Evolutionary conservation across 805 yeast species (phyloP), one percentile per base, ranked within the genome.

Genomic region (Torulaspora quercuum): DNA sequence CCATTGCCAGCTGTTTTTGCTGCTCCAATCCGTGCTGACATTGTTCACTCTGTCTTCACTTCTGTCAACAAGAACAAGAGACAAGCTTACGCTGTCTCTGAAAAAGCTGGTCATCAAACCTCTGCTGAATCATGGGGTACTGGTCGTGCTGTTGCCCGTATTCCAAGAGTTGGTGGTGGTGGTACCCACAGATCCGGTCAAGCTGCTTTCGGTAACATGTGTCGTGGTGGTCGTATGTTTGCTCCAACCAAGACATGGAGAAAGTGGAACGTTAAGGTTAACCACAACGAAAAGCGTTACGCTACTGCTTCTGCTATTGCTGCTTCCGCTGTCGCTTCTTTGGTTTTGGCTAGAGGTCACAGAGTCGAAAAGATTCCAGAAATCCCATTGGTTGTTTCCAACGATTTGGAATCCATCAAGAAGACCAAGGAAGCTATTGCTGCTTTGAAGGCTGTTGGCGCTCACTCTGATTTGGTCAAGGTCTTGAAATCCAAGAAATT

Each of bases 51-150:
- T 69, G 99, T 92, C 63, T 92, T 88, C 84, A 85, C 89, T 70
- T 83, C 89, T 69, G 87, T 92, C 63, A 89, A 89, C 94, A 92
- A 92, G 92, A 92, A 92, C 95, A 90, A 90, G 88, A 88, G 99
- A 77, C 99, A 92, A 78, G 97, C 99, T 73, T 92, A 92, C 83
- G 96, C 99, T 70, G 98, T 92, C 63, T 82, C 97, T 63, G 88
- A 81, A 70, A 85, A 88, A 77, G 98, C 98, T 67, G 98, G 98
- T 78, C 95, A 87, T 82, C 97, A 92, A 79, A 89, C 97, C 75
- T 90, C 97, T 52, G 98, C 98, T 71, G 97, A 88, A 78, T 92
- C 98, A 53, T 92, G 98, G 98, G 98, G 98, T 88, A 92, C 98
- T 64, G 98, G 98, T 81, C 89, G 98, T 80, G 98, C 98, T 75